Evolutionary conservation across 148 eudicot genomes (phyloP).

Genomic region (Limonium bicolor): DNA sequence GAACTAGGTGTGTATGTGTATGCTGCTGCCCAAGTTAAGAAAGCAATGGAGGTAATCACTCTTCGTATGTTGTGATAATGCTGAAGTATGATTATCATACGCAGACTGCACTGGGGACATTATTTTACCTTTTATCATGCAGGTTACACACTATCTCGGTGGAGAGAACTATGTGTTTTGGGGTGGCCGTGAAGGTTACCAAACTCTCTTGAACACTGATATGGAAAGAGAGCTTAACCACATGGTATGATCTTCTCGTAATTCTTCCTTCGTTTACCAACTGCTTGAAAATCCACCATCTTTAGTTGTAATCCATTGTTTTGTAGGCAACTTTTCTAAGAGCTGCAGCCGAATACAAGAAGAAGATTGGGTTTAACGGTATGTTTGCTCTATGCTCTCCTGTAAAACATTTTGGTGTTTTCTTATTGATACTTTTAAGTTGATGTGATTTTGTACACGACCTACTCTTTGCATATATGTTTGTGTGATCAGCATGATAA

Average conservation of each 20-base stretch:
- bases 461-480: no score
- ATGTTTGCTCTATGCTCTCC: constrained; percentile 4
- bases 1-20: constrained; percentile 81
- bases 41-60: constrained; percentile 83
- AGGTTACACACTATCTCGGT: constrained; percentile 96
- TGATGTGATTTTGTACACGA: no score
- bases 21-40: constrained; percentile 97
- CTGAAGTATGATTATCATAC: neutral
- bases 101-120: neutral
- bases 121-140: constrained; percentile 11
- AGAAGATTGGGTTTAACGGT: constrained; percentile 96
- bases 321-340: constrained; percentile 75
- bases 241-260: constrained; percentile 33
- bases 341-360: constrained; percentile 84
- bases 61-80: neutral
- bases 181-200: constrained; percentile 99
- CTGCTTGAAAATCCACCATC: neutral
- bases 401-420: no score
- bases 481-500: no score
- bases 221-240: constrained; percentile 96
- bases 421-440: no score
- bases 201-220: constrained; percentile 86
- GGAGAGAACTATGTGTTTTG: constrained; percentile 98
- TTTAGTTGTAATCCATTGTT: no score
- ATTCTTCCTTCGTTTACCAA: neutral